Evolutionary conservation across 352 stramenopile genomes (phyloP).

Genomic region (Pythium phragmitis): DNA sequence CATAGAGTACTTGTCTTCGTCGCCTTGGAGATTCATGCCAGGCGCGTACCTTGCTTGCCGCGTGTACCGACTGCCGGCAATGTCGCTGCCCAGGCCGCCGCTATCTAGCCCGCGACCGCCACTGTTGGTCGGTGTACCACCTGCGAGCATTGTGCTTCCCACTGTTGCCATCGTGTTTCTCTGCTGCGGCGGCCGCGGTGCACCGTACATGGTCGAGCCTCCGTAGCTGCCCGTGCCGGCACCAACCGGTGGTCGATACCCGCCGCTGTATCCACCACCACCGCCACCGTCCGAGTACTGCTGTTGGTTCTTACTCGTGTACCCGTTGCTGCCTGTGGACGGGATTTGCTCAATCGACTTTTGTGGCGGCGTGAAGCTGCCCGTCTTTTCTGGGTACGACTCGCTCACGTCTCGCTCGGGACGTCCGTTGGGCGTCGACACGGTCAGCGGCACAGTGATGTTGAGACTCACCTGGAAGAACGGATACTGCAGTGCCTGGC

Average conservation of each 20-base stretch:
- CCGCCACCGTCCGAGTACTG: conserved; percentile 37
- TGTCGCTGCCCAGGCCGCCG: conserved; percentile 38
- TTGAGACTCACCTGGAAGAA: conserved; percentile 93
- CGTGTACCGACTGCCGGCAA: conserved; percentile 71
- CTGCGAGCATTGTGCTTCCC: conserved; percentile 59
- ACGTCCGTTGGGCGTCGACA: conserved; percentile 59
- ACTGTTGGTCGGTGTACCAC: conserved; percentile 50
- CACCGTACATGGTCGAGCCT: conserved; percentile 31
- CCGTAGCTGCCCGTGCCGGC: conserved; percentile 13
- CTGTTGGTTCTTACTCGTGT: conserved; percentile 54
- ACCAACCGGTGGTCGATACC: conserved; percentile 10
- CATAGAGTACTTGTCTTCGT: conserved; percentile 65
- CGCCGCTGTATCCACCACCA: conserved; percentile 30
- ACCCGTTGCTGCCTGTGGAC: conserved; percentile 49
- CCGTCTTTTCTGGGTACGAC: conserved; percentile 35
- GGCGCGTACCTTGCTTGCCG: conserved; percentile 77
- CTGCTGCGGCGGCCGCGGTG: conserved; percentile 42
- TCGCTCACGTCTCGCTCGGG: conserved; percentile 37
- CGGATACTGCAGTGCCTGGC: conserved; percentile 92
- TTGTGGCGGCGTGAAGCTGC: conserved; percentile 59
- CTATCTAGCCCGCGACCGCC: conserved; percentile 48
- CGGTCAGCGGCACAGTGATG: conserved; percentile 64
- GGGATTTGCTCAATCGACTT: conserved; percentile 44
- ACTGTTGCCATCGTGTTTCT: conserved; percentile 74
- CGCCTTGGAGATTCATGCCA: conserved; percentile 50